Percentiles rank a stretch among this genome's conserved stretches.
Conservation (phyloP, 495 filamentous ascomycete genomes). For the Penicillium arizonense region DNA sequence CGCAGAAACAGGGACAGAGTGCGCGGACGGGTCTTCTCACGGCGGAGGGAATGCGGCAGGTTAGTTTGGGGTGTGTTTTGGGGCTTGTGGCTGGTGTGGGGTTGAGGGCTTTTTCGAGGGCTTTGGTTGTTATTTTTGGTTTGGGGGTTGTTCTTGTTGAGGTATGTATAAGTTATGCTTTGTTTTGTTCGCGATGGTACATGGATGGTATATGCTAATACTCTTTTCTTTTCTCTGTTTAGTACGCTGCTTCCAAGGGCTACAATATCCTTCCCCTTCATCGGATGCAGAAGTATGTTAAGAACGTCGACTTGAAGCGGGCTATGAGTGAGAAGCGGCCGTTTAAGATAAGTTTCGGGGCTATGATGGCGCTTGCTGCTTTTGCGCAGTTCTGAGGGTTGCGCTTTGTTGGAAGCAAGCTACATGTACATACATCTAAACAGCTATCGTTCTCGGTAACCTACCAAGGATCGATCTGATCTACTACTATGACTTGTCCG, state of each 20-base stretch:
- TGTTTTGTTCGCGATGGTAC: neutral
- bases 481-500: no score
- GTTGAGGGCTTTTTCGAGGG: constrained; percentile 72
- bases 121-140: constrained; percentile 69
- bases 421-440: constrained; percentile 16
- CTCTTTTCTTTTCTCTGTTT: neutral
- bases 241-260: constrained; percentile 72
- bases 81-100: constrained; percentile 69
- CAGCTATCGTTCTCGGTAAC: neutral
- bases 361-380: constrained; percentile 74
- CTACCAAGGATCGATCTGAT: neutral
- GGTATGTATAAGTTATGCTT: constrained; percentile 44
- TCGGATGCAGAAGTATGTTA: constrained; percentile 58
- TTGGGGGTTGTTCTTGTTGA: constrained; percentile 68
- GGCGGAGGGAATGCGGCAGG: constrained; percentile 58
- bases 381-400: constrained; percentile 54
- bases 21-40: constrained; percentile 28
- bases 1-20: constrained; percentile 28
- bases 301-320: constrained; percentile 53
- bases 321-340: constrained; percentile 65
- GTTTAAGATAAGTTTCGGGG: constrained; percentile 77
- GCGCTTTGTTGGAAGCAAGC: neutral
- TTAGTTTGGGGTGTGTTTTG: constrained; percentile 67
- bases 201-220: neutral
- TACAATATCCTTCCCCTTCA: constrained; percentile 67